A percentile compares a stretch with the other conserved stretches of the same genome.
phyloP scores from a whole-genome alignment of 805 yeast genomes.

The Monosporozyma siamensis region DNA sequence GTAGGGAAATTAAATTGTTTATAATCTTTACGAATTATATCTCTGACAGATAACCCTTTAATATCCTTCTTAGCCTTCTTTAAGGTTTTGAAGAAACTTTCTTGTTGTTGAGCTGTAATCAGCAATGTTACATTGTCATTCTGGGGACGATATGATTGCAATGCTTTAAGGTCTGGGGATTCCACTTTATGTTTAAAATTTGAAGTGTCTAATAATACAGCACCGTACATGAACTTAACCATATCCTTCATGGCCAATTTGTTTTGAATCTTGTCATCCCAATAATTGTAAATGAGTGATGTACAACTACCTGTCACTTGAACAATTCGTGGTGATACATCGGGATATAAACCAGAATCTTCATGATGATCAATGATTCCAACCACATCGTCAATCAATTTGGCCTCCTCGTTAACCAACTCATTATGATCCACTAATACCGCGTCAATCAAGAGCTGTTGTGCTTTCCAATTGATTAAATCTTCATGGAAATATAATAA shows the following conservation, averaged over 20 bases:
- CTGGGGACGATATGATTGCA: conserved; percentile 35
- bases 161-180: conserved; percentile 42
- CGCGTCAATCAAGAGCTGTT: conserved; percentile 30
- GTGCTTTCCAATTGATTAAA: conserved; percentile 25
- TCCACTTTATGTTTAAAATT: conserved; percentile 59
- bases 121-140: too few species aligned
- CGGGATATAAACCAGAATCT: conserved; percentile 45
- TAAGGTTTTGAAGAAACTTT: conserved; percentile 28
- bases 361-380: conserved; percentile 85
- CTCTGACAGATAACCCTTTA: conserved; percentile 46
- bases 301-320: conserved; percentile 69
- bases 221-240: conserved; percentile 47
- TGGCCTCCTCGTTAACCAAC: conserved; percentile 41
- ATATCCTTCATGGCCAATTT: conserved; percentile 26
- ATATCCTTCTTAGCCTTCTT: conserved; percentile 52
- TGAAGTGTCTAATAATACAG: conserved; percentile 69
- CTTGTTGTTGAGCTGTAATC: conserved; percentile 15
- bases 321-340: conserved; percentile 56
- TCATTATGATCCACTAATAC: conserved; percentile 79
- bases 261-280: conserved; percentile 13
- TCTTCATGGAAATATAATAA: conserved; percentile 64
- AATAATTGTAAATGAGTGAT: conserved; percentile 54
- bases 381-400: conserved; percentile 32
- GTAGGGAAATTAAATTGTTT: conserved; percentile 47
- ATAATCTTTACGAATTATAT: conserved; percentile 74